Conservation (phyloP, 164 flowering plant genomes). For the Stephania cephalantha region DNA sequence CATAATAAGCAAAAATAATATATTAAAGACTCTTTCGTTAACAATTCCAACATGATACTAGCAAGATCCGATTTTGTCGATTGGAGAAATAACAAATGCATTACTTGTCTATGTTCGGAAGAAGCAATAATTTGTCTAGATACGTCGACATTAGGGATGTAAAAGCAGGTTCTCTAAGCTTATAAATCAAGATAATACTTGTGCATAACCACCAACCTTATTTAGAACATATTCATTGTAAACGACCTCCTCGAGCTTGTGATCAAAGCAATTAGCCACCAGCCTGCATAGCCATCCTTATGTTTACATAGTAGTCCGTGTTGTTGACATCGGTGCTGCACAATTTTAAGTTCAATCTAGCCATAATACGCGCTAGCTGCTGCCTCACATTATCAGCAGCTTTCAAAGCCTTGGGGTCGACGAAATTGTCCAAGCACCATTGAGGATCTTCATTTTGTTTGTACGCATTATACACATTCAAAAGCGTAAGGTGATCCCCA, state of each 20-base stretch:
- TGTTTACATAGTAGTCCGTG: constrained; percentile 88
- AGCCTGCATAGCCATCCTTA: constrained; percentile 91
- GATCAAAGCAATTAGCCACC: constrained; percentile 96
- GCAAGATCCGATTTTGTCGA: neutral
- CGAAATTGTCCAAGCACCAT: constrained; percentile 91
- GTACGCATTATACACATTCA: constrained; percentile 96
- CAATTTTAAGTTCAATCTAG: constrained; percentile 71
- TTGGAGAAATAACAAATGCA: neutral
- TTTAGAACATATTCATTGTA: constrained; percentile 93
- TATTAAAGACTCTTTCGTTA: neutral
- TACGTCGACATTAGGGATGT: neutral
- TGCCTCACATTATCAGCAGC: constrained; percentile 94
- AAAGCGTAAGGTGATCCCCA: constrained; percentile 76
- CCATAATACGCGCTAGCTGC: constrained; percentile 87
- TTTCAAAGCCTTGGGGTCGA: constrained; percentile 77
- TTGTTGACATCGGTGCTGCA: constrained; percentile 97
- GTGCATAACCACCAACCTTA: constrained; percentile 44
- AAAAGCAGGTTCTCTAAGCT: neutral
- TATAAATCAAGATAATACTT: neutral
- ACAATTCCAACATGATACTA: neutral
- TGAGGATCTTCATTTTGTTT: constrained; percentile 90
- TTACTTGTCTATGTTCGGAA: neutral
- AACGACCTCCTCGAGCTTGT: constrained; percentile 97
- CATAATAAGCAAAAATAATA: neutral
- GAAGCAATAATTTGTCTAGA: neutral